Evolutionary conservation across 176 grass and related monocot species (phyloP).

Genomic region (Rhynchospora breviuscula): DNA sequence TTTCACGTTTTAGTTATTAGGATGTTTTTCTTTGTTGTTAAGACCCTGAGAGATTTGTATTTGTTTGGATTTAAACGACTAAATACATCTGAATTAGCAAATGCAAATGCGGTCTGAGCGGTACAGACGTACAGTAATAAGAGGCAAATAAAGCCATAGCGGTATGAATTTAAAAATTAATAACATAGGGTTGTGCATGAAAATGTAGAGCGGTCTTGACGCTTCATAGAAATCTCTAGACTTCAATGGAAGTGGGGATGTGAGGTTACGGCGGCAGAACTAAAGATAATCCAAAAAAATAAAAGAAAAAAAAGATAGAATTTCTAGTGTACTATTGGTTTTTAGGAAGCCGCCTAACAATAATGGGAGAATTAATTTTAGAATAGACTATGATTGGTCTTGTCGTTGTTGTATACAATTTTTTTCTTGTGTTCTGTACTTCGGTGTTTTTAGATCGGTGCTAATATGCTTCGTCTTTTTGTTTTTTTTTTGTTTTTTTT

Average conservation of each 20-base stretch:
- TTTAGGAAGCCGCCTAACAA: not conserved
- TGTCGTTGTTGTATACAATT: not conserved
- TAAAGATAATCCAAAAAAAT: no score
- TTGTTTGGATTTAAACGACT: not conserved
- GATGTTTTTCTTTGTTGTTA: not conserved
- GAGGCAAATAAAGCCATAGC: not conserved
- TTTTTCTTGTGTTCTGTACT: not conserved
- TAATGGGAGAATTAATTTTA: not conserved
- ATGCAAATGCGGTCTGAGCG: not conserved
- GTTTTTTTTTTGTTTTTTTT: not conserved
- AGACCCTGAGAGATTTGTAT: no score
- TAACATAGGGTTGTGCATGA: not conserved
- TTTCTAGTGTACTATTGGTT: not conserved
- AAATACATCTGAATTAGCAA: slow-evolving; percentile 3
- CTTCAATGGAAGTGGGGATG: no score
- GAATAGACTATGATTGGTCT: not conserved
- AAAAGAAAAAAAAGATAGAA: not conserved
- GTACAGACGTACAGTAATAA: not conserved
- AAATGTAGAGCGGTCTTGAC: not conserved
- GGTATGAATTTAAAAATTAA: not conserved
- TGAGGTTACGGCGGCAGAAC: not conserved
- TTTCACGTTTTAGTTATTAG: not conserved
- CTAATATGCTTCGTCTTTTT: not conserved
- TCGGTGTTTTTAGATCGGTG: no score
- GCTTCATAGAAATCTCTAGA: not conserved